These are phyloP conservation scores for Aspergillus candidus DNA, from an alignment of 2,329 filamentous ascomycete genomes.

Conservation along the genomic window DNA sequence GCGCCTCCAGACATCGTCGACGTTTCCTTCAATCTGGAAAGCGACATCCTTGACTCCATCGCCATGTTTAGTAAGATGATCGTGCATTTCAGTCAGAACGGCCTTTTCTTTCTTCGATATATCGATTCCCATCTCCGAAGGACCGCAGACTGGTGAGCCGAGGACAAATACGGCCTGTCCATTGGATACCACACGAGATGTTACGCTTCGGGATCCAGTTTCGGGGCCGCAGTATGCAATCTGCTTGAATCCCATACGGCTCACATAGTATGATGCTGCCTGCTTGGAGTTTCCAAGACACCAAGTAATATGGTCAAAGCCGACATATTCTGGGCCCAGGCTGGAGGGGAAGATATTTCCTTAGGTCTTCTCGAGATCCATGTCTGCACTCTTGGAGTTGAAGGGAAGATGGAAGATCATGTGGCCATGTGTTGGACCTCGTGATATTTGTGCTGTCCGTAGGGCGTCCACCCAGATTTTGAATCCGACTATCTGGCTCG, in stretches of 20 bases:
- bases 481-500: no score
- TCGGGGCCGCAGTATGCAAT: constrained; percentile 80
- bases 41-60: constrained; percentile 90
- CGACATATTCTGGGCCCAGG: constrained; percentile 36
- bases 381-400: neutral
- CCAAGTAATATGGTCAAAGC: constrained; percentile 87
- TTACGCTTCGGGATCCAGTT: constrained; percentile 71
- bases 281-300: constrained; percentile 94
- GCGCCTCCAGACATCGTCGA: constrained; percentile 64
- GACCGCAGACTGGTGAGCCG: constrained; percentile 67
- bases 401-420: neutral
- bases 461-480: no score
- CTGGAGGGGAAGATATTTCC: constrained; percentile 16
- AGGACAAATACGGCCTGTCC: constrained; percentile 74
- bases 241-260: constrained; percentile 71
- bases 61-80: constrained; percentile 73
- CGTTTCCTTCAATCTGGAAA: constrained; percentile 72
- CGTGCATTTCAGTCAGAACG: constrained; percentile 65
- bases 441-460: no score
- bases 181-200: constrained; percentile 75
- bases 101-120: constrained; percentile 50
- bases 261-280: constrained; percentile 77
- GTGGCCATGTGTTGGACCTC: no score
- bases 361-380: neutral
- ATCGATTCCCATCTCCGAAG: constrained; percentile 47